Percentiles rank a stretch among this genome's conserved stretches.
Conservation (phyloP, 768 basidiomycete genomes). For the Tylopilus rubrobrunneus region DNA sequence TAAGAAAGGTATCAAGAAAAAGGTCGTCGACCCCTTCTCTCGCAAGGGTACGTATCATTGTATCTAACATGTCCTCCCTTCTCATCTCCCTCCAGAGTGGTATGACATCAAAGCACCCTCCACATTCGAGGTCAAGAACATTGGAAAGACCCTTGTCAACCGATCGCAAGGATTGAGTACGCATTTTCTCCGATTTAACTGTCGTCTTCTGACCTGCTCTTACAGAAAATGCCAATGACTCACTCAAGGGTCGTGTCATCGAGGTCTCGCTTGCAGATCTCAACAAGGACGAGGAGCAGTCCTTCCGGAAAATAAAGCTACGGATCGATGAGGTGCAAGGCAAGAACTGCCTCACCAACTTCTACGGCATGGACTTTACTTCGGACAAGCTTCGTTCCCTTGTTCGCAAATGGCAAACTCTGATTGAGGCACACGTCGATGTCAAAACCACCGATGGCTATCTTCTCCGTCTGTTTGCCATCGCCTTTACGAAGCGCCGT, state of each 20-base stretch:
- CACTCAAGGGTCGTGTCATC: slow-evolving; percentile 92
- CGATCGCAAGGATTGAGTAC: slow-evolving; percentile 95
- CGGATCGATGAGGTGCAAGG: slow-evolving; percentile 95
- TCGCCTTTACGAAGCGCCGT: slow-evolving; percentile 98
- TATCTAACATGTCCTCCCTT: background rate
- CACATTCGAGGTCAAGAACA: slow-evolving; percentile 93
- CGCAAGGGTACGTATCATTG: slow-evolving; percentile 73
- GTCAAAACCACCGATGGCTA: slow-evolving; percentile 99
- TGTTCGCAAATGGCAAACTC: slow-evolving; percentile 99
- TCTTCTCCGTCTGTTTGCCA: slow-evolving; percentile 97
- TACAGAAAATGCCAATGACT: slow-evolving; percentile 97
- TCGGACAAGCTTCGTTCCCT: slow-evolving; percentile 99
- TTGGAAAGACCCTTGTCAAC: slow-evolving; percentile 99
- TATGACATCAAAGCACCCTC: slow-evolving; percentile 99
- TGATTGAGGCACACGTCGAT: slow-evolving; percentile 98
- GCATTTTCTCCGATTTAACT: slow-evolving; percentile 33
- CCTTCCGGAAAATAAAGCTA: slow-evolving; percentile 99
- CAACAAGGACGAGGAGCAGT: slow-evolving; percentile 99
- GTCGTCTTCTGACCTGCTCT: slow-evolving; percentile 7
- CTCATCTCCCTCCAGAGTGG: slow-evolving; percentile 67
- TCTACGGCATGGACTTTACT: slow-evolving; percentile 99
- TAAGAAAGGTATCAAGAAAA: slow-evolving; percentile 99
- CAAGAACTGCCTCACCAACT: slow-evolving; percentile 99
- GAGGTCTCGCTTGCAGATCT: slow-evolving; percentile 97
- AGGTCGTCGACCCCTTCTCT: slow-evolving; percentile 99